These are phyloP conservation scores for Akanthomyces lecanii DNA, from an alignment of 2,329 filamentous ascomycete genomes.

Conservation along the genomic window DNA sequence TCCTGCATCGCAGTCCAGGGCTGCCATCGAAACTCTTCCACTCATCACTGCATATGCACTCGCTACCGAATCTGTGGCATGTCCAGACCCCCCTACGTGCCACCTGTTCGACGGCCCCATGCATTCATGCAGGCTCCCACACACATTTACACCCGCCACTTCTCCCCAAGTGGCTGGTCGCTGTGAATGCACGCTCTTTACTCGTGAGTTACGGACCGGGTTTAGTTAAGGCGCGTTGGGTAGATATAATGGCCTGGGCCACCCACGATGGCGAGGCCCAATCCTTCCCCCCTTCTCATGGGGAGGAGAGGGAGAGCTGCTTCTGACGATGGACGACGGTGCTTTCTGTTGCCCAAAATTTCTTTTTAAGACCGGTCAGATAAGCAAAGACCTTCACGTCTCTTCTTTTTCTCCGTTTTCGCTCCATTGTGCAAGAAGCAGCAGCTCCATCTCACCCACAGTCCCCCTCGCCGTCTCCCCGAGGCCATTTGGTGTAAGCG, in stretches of 20 bases:
- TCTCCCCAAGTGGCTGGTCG: not conserved
- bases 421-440: not conserved
- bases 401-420: not conserved
- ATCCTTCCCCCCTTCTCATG: not conserved
- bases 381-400: not conserved
- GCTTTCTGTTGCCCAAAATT: not conserved
- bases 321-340: not conserved
- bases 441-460: not conserved
- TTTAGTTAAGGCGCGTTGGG: conserved; percentile 1
- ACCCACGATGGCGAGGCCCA: conserved; percentile 2
- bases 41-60: not conserved
- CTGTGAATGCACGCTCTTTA: conserved; percentile 9
- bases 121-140: not conserved
- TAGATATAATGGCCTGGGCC: conserved; percentile 6
- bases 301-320: not conserved
- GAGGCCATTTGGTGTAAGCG: not conserved
- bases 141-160: not conserved
- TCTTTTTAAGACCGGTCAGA: not conserved
- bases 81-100: not conserved
- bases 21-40: not conserved
- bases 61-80: not conserved
- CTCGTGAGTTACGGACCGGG: not conserved
- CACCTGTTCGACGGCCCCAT: conserved; percentile 3
- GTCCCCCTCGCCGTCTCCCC: not conserved
- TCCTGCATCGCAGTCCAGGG: not conserved